Evolutionary conservation across 306 rosid species (phyloP).

Genomic region (Fagus crenata): DNA sequence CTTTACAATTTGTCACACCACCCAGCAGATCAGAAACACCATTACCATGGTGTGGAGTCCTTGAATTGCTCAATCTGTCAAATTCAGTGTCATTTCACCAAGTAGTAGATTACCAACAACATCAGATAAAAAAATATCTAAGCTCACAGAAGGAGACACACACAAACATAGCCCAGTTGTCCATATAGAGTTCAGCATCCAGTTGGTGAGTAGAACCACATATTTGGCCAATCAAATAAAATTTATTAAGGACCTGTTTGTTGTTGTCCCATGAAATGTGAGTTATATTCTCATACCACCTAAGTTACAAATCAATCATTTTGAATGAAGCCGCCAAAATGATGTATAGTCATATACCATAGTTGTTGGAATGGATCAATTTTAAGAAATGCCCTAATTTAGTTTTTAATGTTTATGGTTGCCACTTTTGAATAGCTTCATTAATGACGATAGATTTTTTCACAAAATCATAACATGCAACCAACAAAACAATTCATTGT

Average conservation of each 20-base stretch:
- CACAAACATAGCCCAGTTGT: neutral
- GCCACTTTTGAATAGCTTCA: neutral
- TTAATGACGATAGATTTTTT: neutral
- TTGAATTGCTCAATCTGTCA: slow-evolving; percentile 60
- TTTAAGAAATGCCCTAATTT: neutral
- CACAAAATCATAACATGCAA: neutral
- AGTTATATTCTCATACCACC: neutral
- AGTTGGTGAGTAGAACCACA: no score
- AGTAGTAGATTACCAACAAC: neutral
- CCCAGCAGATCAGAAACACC: slow-evolving; percentile 44
- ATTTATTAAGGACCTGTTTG: neutral
- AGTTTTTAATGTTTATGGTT: neutral
- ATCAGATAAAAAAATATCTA: neutral
- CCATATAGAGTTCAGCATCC: neutral
- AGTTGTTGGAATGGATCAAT: neutral
- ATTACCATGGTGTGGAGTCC: slow-evolving; percentile 39
- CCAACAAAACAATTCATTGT: neutral
- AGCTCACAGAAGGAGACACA: neutral
- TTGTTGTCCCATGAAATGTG: neutral
- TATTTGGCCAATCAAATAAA: neutral
- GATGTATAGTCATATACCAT: neutral
- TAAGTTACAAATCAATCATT: neutral
- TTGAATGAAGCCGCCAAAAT: neutral
- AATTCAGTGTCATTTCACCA: slow-evolving; percentile 31
- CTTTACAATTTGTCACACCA: slow-evolving; percentile 38